phyloP scores from a whole-genome alignment of 176 grass and related monocot species.

The Carex scoparia region DNA sequence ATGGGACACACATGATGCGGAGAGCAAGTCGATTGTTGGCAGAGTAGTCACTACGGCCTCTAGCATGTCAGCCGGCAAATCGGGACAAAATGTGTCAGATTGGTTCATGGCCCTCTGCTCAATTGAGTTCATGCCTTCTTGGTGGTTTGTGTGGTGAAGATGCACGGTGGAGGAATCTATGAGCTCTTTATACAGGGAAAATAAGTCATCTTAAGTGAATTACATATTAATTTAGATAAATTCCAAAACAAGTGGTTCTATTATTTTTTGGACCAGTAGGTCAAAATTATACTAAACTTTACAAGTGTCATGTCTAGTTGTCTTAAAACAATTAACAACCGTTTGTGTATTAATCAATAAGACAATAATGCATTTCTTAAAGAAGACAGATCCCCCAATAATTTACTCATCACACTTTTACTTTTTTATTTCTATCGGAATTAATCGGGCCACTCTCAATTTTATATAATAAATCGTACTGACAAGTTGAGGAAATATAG shows the following conservation, averaged over 20 bases:
- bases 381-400: not conserved
- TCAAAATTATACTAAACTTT: not conserved
- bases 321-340: no score
- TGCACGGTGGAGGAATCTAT: not conserved
- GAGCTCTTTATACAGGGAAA: not conserved
- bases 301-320: no score
- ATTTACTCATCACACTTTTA: no score
- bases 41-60: conserved; percentile 51
- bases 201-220: not conserved
- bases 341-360: no score
- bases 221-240: not conserved
- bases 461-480: not conserved
- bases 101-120: not conserved
- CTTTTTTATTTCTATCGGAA: not conserved
- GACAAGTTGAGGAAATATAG: no score
- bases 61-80: conserved; percentile 69
- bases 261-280: not conserved
- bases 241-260: not conserved
- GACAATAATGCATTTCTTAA: no score
- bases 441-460: not conserved
- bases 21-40: conserved; percentile 52
- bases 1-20: conserved; percentile 42
- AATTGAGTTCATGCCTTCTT: not conserved
- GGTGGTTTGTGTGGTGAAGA: not conserved
- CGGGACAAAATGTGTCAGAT: not conserved